Evolutionary conservation across 306 rosid species (phyloP).

Genomic region (Abrus precatorius): DNA sequence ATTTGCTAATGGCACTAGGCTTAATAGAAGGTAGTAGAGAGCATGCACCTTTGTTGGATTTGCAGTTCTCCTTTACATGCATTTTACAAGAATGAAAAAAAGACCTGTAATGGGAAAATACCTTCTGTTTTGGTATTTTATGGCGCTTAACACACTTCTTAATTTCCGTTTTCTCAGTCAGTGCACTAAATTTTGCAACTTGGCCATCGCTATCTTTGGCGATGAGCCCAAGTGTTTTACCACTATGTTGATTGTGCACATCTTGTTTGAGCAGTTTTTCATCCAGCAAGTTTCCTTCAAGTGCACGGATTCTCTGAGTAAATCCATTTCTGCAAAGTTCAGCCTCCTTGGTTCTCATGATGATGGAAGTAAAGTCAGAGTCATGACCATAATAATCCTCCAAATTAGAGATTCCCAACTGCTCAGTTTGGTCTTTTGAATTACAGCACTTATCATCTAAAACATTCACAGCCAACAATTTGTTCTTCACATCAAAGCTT

Average conservation of each 20-base stretch:
- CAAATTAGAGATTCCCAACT: conserved; percentile 49
- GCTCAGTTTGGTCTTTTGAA: conserved; percentile 46
- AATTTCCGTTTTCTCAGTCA: conserved; percentile 41
- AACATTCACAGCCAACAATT: conserved; percentile 34
- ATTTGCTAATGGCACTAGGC: conserved; percentile 33
- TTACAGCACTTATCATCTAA: conserved; percentile 43
- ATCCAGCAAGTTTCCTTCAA: conserved; percentile 63
- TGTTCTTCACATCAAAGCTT: conserved; percentile 48
- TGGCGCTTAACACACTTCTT: conserved; percentile 52
- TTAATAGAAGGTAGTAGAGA: conserved; percentile 49
- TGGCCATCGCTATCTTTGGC: conserved; percentile 44
- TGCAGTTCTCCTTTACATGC: conserved; percentile 14
- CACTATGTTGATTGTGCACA: conserved; percentile 44
- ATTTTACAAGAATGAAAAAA: conserved; percentile 47
- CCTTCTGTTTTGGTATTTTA: conserved; percentile 48
- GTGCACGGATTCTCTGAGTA: conserved; percentile 74
- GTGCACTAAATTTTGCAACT: conserved; percentile 42
- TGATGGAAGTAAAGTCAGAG: conserved; percentile 64
- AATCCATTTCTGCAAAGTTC: conserved; percentile 70
- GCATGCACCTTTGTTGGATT: conserved; percentile 43
- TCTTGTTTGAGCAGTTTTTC: conserved; percentile 50
- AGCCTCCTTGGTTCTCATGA: conserved; percentile 61
- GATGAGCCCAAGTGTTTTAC: conserved; percentile 47
- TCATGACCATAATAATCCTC: conserved; percentile 51
- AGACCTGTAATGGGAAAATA: conserved; percentile 40